Evolutionary conservation across 2,329 filamentous ascomycete species (phyloP).

Genomic region (Fusarium albosuccineum): DNA sequence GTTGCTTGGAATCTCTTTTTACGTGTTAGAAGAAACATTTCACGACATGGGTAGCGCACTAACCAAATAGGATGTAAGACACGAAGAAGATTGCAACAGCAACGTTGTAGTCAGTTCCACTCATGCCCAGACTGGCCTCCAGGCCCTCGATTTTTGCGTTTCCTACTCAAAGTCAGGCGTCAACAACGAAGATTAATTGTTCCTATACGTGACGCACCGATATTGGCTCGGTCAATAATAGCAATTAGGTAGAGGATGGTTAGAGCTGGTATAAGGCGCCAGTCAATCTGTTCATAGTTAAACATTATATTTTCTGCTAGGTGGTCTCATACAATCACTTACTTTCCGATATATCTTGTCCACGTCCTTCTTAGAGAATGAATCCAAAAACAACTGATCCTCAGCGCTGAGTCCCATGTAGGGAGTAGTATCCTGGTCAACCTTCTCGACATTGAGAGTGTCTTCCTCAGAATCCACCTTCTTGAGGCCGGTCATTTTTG

Average conservation of each 20-base stretch:
- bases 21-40: background rate
- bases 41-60: background rate
- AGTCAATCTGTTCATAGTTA: too few species aligned
- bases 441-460: too few species aligned
- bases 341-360: too few species aligned
- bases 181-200: background rate
- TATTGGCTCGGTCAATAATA: background rate
- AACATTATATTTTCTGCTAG: too few species aligned
- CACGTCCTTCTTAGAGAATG: too few species aligned
- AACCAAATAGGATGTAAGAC: background rate
- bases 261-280: background rate
- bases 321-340: too few species aligned
- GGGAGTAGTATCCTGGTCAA: too few species aligned
- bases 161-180: background rate
- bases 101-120: background rate
- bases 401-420: too few species aligned
- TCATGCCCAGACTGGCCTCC: background rate
- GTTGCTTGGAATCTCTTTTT: background rate
- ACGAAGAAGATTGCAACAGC: background rate
- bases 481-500: too few species aligned
- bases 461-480: too few species aligned
- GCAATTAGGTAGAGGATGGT: background rate
- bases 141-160: background rate
- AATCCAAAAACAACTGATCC: too few species aligned
- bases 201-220: background rate